phyloP scores from a whole-genome alignment of 345 rosid species.

The Eucalyptus curtisii region DNA sequence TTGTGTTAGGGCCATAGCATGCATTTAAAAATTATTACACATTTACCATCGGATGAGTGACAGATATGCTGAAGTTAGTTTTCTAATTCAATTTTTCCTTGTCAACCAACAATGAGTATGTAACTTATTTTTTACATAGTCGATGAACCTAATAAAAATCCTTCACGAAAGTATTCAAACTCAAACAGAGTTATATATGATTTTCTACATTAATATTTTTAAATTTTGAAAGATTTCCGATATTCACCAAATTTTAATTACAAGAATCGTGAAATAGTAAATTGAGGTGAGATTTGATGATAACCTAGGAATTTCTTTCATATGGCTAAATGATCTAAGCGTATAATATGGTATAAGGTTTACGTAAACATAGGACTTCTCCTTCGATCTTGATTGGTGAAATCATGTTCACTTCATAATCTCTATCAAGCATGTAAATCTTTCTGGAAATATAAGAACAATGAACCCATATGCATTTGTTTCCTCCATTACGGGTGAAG shows the following conservation, averaged over 20 bases:
- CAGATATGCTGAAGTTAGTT: rapidly evolving
- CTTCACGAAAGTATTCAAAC: not conserved
- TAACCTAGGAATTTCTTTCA: not conserved
- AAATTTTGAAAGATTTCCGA: not conserved
- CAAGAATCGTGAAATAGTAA: not conserved
- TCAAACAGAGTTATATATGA: not conserved
- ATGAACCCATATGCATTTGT: too few species aligned
- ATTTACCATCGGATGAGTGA: rapidly evolving
- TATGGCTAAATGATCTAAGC: not conserved
- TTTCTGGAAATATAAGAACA: too few species aligned
- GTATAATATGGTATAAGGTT: rapidly evolving
- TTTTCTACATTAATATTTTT: too few species aligned
- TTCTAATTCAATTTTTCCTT: not conserved
- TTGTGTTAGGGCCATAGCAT: rapidly evolving
- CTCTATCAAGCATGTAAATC: too few species aligned
- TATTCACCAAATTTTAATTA: not conserved
- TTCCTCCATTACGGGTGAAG: too few species aligned
- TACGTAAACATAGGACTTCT: too few species aligned
- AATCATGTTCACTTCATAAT: too few species aligned
- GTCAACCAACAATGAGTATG: rapidly evolving
- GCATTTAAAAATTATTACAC: not conserved
- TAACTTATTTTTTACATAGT: not conserved
- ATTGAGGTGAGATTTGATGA: not conserved
- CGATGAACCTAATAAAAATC: not conserved
- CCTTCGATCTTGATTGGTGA: too few species aligned